Percentiles rank a stretch among this genome's conserved stretches.
phyloP scores from a whole-genome alignment of 2,329 filamentous ascomycete genomes.

The Alternaria postmessia region DNA sequence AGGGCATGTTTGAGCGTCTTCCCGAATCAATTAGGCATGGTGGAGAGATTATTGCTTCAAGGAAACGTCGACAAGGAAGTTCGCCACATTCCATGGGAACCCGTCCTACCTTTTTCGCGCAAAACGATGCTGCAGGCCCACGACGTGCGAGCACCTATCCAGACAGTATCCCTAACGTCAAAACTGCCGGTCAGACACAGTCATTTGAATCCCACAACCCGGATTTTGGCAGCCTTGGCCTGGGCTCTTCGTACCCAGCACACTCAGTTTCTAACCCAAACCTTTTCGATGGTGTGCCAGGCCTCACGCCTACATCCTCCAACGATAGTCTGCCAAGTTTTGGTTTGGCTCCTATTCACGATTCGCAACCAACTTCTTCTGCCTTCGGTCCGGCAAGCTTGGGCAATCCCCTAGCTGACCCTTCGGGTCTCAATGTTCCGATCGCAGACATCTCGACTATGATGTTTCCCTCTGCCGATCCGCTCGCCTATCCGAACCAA shows the following conservation, averaged over 20 bases:
- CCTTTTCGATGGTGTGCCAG: conserved; percentile 42
- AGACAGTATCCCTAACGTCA: conserved; percentile 40
- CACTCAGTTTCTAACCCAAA: conserved; percentile 38
- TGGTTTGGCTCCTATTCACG: conserved; percentile 30
- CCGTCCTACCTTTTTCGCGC: conserved; percentile 36
- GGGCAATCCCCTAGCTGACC: conserved; percentile 40
- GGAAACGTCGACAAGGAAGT: conserved; percentile 50
- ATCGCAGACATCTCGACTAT: conserved; percentile 77
- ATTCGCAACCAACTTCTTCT: conserved; percentile 37
- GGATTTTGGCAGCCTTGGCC: conserved; percentile 38
- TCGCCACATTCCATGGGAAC: conserved; percentile 43
- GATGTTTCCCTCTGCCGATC: conserved; percentile 82
- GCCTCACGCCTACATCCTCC: conserved; percentile 45
- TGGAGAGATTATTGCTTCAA: conserved; percentile 38
- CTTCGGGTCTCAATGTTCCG: conserved; percentile 51
- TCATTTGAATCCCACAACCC: conserved; percentile 40
- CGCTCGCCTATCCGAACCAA: conserved; percentile 81
- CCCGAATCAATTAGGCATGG: conserved; percentile 71
- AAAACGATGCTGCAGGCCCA: conserved; percentile 32
- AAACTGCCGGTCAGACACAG: conserved; percentile 36
- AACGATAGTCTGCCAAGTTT: conserved; percentile 42
- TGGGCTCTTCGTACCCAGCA: conserved; percentile 39
- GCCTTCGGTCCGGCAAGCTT: conserved; percentile 42
- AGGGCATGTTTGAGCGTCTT: conserved; percentile 85
- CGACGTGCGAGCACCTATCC: conserved; percentile 50